These are phyloP conservation scores for Beauveria rudraprayagi DNA, from an alignment of 2,329 filamentous ascomycete species.

Conservation along the genomic window DNA sequence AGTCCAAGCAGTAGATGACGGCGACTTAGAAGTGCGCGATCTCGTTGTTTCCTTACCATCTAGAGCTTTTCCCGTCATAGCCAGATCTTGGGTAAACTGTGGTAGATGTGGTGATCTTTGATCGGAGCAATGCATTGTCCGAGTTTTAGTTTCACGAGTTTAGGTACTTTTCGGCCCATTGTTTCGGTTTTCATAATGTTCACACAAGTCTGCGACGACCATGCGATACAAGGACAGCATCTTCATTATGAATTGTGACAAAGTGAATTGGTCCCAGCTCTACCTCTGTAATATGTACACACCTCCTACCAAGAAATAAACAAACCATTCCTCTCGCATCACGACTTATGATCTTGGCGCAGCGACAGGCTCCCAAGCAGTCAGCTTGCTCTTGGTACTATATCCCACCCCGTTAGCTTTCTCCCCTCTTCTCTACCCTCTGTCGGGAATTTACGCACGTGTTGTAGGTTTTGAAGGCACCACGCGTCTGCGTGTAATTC, in stretches of 20 bases:
- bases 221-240: background rate
- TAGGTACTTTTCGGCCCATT: background rate
- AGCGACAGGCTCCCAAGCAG: constrained; percentile 42
- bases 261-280: background rate
- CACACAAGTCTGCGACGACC: background rate
- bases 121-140: background rate
- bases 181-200: background rate
- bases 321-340: no score
- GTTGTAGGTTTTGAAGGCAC: constrained; percentile 86
- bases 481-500: constrained; percentile 67
- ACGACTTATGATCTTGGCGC: constrained; percentile 23
- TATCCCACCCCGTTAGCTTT: constrained; percentile 16
- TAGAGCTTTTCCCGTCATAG: background rate
- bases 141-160: background rate
- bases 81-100: constrained; percentile 2
- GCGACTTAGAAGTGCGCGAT: background rate
- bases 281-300: constrained; percentile 22
- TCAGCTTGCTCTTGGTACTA: constrained; percentile 47
- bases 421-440: background rate
- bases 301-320: background rate
- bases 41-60: background rate
- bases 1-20: constrained; percentile 17
- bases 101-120: background rate
- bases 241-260: background rate
- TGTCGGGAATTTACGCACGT: constrained; percentile 58